Evolutionary conservation across 2,329 filamentous ascomycete genomes (phyloP).

Genomic region (Cytospora chrysosperma): DNA sequence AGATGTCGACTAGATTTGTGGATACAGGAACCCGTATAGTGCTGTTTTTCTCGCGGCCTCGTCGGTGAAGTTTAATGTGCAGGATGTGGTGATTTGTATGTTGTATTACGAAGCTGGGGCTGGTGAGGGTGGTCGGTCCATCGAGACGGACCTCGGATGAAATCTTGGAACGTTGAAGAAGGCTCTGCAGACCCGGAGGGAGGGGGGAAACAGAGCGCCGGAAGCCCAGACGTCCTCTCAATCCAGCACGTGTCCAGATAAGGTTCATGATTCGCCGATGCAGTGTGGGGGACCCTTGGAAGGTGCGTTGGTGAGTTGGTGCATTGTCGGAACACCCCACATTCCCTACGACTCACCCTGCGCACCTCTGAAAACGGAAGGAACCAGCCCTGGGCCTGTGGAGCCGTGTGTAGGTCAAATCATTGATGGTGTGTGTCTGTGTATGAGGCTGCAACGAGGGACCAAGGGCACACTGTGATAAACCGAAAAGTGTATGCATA

Average conservation of each 20-base stretch:
- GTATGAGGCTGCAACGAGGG: not conserved
- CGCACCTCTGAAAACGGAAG: not conserved
- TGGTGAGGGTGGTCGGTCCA: no score
- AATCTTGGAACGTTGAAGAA: not conserved
- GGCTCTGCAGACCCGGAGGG: not conserved
- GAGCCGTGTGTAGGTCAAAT: no score
- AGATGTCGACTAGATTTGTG: no score
- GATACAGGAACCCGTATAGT: no score
- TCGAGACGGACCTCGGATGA: not conserved
- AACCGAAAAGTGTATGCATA: not conserved
- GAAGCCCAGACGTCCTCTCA: not conserved
- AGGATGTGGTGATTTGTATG: no score
- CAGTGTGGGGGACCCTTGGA: not conserved
- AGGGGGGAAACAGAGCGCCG: not conserved
- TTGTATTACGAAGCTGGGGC: no score
- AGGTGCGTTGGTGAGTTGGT: not conserved
- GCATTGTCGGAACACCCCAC: not conserved
- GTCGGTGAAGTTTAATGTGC: no score
- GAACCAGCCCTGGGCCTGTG: not conserved
- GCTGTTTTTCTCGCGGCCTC: no score
- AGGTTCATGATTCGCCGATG: not conserved
- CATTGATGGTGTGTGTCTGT: no score
- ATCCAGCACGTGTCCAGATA: not conserved
- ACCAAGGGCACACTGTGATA: not conserved
- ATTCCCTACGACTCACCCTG: not conserved